Evolutionary conservation across 495 filamentous ascomycete species (phyloP).

Genomic region (Coniosporium apollinis): DNA sequence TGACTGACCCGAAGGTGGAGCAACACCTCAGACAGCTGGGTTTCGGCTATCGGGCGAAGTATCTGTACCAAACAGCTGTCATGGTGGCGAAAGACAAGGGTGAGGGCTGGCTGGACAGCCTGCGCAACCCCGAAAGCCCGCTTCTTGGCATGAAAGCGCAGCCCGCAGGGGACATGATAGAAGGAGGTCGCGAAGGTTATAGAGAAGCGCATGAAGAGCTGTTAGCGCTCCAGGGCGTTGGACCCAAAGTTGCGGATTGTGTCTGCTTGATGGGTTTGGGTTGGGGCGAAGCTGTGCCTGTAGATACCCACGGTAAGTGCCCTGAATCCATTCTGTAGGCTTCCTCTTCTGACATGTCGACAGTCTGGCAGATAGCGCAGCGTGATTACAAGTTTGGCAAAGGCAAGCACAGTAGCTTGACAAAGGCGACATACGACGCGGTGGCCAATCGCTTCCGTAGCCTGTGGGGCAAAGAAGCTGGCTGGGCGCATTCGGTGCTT

Average conservation of each 20-base stretch:
- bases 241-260: slow-evolving; percentile 93
- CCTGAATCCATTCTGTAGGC: slow-evolving; percentile 1
- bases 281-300: slow-evolving; percentile 89
- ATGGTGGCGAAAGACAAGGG: slow-evolving; percentile 51
- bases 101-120: slow-evolving; percentile 53
- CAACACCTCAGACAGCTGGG: slow-evolving; percentile 61
- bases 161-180: slow-evolving; percentile 33
- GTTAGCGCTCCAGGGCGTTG: slow-evolving; percentile 66
- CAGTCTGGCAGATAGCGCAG: slow-evolving; percentile 94
- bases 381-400: slow-evolving; percentile 88
- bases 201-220: slow-evolving; percentile 66
- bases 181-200: slow-evolving; percentile 52
- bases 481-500: slow-evolving; percentile 93
- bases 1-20: slow-evolving; percentile 57
- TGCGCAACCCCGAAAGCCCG: slow-evolving; percentile 63
- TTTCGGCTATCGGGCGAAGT: slow-evolving; percentile 90
- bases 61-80: slow-evolving; percentile 68
- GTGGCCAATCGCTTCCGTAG: slow-evolving; percentile 78
- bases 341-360: slow-evolving; percentile 1
- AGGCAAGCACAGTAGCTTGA: slow-evolving; percentile 68
- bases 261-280: slow-evolving; percentile 93
- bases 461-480: slow-evolving; percentile 86
- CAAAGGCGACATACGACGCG: slow-evolving; percentile 73
- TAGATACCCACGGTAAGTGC: slow-evolving; percentile 73
- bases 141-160: slow-evolving; percentile 30